Conservation (phyloP, 225 moss, liverwort and hornwort species). For the Polytrichum formosum region DNA sequence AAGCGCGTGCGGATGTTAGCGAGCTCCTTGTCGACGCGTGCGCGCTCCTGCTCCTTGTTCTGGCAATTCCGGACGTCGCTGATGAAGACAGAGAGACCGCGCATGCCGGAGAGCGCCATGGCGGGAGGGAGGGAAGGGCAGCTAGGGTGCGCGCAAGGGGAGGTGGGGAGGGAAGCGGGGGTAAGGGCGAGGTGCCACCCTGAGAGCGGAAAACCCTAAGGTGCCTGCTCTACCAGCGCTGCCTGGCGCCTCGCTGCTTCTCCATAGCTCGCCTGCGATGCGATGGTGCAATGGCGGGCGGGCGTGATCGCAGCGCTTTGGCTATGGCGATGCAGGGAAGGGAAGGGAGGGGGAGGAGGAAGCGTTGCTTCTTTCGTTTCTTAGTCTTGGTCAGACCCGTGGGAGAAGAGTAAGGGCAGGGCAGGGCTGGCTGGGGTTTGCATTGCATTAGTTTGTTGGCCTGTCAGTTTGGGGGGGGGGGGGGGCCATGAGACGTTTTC, state of each 20-base stretch:
- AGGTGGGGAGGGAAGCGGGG: slow-evolving; percentile 45
- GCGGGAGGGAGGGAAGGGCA: not conserved
- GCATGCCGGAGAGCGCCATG: slow-evolving; percentile 98
- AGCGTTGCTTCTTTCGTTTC: too few species aligned
- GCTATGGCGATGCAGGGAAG: too few species aligned
- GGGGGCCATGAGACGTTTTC: too few species aligned
- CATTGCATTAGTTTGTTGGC: too few species aligned
- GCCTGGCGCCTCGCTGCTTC: slow-evolving; percentile 28
- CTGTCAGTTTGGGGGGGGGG: too few species aligned
- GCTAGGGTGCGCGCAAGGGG: slow-evolving; percentile 68
- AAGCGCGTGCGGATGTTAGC: slow-evolving; percentile 98
- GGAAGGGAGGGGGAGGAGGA: fast-evolving
- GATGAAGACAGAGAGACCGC: slow-evolving; percentile 94
- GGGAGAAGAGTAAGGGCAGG: too few species aligned
- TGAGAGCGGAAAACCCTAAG: slow-evolving; percentile 4
- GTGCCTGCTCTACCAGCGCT: slow-evolving; percentile 27
- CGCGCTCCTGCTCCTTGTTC: slow-evolving; percentile 95
- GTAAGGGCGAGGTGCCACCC: not conserved
- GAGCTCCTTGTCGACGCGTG: slow-evolving; percentile 97
- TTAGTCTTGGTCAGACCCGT: too few species aligned
- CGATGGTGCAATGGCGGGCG: too few species aligned
- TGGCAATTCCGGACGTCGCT: slow-evolving; percentile 99
- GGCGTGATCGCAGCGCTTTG: too few species aligned
- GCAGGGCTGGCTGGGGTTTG: too few species aligned
- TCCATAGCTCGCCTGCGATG: slow-evolving; percentile 17